phyloP scores from a whole-genome alignment of 495 filamentous ascomycete species.

The Aspergillus biplanus region DNA sequence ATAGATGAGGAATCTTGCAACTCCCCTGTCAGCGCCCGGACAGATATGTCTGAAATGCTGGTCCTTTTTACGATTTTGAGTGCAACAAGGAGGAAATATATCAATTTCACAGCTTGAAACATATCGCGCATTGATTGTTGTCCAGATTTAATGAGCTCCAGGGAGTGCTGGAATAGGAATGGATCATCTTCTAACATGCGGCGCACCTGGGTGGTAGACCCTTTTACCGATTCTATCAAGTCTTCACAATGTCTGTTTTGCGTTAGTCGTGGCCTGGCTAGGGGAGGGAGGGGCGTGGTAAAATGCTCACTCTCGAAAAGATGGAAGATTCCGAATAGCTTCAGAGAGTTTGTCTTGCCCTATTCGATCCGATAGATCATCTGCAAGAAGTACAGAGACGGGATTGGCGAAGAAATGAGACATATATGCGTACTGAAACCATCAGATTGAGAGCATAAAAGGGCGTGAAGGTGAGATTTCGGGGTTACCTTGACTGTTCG shows the following conservation, averaged over 20 bases:
- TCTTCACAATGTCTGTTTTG: conserved; percentile 48
- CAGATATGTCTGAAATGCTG: conserved; percentile 56
- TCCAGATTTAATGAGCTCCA: conserved; percentile 37
- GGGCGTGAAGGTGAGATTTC: neutral
- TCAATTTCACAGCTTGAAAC: conserved; percentile 48
- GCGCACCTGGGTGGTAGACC: conserved; percentile 42
- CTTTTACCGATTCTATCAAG: conserved; percentile 38
- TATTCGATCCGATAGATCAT: conserved; percentile 34
- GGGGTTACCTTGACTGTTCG: conserved; percentile 73
- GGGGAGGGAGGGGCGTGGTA: neutral
- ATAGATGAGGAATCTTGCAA: conserved; percentile 53
- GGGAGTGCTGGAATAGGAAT: conserved; percentile 41
- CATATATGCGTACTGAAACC: conserved; percentile 84
- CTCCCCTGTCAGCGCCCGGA: conserved; percentile 60
- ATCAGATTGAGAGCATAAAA: conserved; percentile 19
- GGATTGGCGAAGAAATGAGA: conserved; percentile 93
- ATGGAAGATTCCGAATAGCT: conserved; percentile 75
- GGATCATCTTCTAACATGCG: conserved; percentile 57
- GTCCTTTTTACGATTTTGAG: conserved; percentile 43
- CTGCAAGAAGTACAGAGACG: conserved; percentile 65
- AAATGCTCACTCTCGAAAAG: conserved; percentile 66
- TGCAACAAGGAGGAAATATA: conserved; percentile 47
- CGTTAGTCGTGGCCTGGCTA: conserved; percentile 17
- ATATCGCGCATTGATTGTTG: conserved; percentile 48
- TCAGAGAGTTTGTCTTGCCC: conserved; percentile 65